Evolutionary conservation across 352 stramenopile species (phyloP).

Genomic region (Sclerospora graminicola): DNA sequence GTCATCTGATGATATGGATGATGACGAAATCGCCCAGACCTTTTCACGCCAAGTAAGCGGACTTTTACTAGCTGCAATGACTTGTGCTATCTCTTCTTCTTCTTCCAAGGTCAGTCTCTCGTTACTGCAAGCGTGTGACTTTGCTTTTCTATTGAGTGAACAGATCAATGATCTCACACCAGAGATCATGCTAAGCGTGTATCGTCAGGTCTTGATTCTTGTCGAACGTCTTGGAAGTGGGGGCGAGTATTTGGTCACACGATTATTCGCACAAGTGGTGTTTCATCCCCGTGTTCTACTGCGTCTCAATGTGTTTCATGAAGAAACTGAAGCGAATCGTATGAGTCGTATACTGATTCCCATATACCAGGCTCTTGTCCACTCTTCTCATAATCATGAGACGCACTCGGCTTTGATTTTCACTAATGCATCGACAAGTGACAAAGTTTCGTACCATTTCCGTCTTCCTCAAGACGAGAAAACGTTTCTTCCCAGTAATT

Average conservation of each 20-base stretch:
- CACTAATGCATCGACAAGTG: background rate
- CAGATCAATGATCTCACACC: slow-evolving; percentile 13
- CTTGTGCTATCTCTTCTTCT: slow-evolving; percentile 5
- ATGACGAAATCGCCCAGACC: slow-evolving; percentile 27
- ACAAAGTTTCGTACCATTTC: slow-evolving; percentile 49
- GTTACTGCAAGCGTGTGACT: slow-evolving; percentile 26
- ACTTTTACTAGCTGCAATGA: slow-evolving; percentile 12
- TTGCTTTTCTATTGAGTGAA: slow-evolving; percentile 15
- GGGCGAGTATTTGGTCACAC: slow-evolving; percentile 36
- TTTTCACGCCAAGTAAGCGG: slow-evolving; percentile 18
- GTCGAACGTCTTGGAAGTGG: slow-evolving; percentile 31
- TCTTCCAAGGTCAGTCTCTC: slow-evolving; percentile 8
- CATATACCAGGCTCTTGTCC: slow-evolving; percentile 61
- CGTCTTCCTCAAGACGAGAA: slow-evolving; percentile 47
- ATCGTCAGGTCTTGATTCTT: slow-evolving; percentile 25
- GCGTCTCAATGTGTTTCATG: slow-evolving; percentile 31
- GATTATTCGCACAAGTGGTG: slow-evolving; percentile 36
- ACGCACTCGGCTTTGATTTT: slow-evolving; percentile 35
- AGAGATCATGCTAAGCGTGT: slow-evolving; percentile 27
- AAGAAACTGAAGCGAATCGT: slow-evolving; percentile 24
- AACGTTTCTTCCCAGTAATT: slow-evolving; percentile 34
- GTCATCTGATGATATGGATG: slow-evolving; percentile 39
- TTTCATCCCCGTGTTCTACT: slow-evolving; percentile 36
- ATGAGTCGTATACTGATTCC: slow-evolving; percentile 48
- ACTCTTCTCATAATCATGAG: slow-evolving; percentile 45